Evolutionary conservation across 2,329 filamentous ascomycete genomes (phyloP), one percentile per base, ranked within the genome.

Genomic region (Tolypocladium endophyticum): DNA sequence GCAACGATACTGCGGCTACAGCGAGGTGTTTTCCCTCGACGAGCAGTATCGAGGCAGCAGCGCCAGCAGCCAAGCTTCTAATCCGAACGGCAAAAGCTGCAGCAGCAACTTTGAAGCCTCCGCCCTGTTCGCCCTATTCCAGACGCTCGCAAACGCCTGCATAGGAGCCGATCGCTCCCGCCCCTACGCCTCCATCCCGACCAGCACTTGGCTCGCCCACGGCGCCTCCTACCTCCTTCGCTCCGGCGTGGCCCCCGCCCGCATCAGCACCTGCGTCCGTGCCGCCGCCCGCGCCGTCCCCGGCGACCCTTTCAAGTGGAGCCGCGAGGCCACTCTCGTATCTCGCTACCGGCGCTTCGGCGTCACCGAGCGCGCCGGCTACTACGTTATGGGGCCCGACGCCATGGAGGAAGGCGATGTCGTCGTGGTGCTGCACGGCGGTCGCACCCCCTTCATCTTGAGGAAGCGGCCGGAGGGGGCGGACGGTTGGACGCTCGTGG

Each of bases 101-200:
- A 33, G 30, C 30, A 30, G 39, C 64, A 69, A 18, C 23, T 56
- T 56, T 38, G 50, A 59, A 23, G 23, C 47, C 3, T 62, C 69
- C 8, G 68, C 69, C 12, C 70, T 74, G 57, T 70, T 69, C 33
- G 72, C 72, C 1, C 63, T 73, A 14, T 64, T 69, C 5, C 72
- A 74, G 33, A 73, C 70, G 3, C 67, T 74, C 6, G 69, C 70
- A 25, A 74, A 74, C 54, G 72, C 62, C 2, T 71, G 68, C 57
- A 61, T 70, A 23, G 66, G 69, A 45, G 64, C 64, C 33, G 69
- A 70, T 53, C 68, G 70, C 23, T 61, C 65, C 30, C 63, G 68
- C 2, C 59, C 62, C 2, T 70, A 72, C 55, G 61, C 62, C 12
- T 63, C 59, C 28, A 60, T 73, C 16, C 58, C 68, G 0, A 52